These are phyloP conservation scores for Penicillium ochrochloron DNA, from an alignment of 495 filamentous ascomycete species.

Conservation along the genomic window DNA sequence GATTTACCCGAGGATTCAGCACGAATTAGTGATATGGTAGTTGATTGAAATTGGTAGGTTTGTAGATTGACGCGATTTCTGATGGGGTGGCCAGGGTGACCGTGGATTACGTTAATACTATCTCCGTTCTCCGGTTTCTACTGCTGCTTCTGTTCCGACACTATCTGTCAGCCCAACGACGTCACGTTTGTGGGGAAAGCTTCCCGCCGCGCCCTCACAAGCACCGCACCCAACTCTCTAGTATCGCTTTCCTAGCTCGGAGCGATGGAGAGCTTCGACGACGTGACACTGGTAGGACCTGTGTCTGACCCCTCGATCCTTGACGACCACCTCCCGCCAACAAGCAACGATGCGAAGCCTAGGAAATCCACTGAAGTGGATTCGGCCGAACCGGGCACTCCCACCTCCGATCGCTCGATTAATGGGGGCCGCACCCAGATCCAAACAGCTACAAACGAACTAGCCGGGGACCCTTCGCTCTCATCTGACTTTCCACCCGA, in stretches of 20 bases:
- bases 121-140: no score
- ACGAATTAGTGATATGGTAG: no score
- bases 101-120: no score
- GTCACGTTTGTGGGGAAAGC: constrained; percentile 29
- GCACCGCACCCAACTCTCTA: background rate
- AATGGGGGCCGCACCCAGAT: constrained; percentile 13
- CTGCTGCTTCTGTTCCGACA: no score
- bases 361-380: constrained; percentile 21
- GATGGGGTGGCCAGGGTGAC: no score
- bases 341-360: constrained; percentile 20
- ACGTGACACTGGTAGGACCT: constrained; percentile 34
- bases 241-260: background rate
- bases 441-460: constrained; percentile 18
- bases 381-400: constrained; percentile 17
- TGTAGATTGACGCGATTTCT: no score
- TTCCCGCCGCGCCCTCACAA: constrained; percentile 2
- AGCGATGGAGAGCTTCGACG: constrained; percentile 48
- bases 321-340: constrained; percentile 23
- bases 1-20: no score
- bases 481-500: constrained; percentile 31
- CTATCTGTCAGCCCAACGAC: constrained; percentile 12
- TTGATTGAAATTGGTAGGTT: no score
- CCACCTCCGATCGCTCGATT: constrained; percentile 24
- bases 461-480: constrained; percentile 24
- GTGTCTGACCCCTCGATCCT: constrained; percentile 23